phyloP scores from a whole-genome alignment of 176 grass and related monocot genomes.

The Eragrostis curvula region DNA sequence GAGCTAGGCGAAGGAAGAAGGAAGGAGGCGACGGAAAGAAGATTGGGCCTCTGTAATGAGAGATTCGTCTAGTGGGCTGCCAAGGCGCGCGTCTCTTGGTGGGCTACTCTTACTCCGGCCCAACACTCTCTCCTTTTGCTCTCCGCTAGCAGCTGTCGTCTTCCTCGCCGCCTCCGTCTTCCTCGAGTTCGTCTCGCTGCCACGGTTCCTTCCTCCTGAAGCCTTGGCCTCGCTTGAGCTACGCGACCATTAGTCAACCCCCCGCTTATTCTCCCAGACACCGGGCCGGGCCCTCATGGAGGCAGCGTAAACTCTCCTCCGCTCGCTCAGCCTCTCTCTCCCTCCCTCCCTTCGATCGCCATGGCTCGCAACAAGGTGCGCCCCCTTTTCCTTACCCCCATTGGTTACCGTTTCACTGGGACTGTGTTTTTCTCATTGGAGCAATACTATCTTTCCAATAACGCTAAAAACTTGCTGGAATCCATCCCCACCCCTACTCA shows the following conservation, averaged over 20 bases:
- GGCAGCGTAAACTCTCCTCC: not conserved
- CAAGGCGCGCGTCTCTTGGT: too few species aligned
- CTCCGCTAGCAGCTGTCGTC: not conserved
- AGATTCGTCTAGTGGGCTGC: too few species aligned
- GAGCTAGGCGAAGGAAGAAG: not conserved
- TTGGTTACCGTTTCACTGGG: not conserved
- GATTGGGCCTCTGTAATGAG: not conserved
- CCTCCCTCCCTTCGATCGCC: not conserved
- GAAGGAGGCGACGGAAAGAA: not conserved
- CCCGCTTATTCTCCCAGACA: not conserved
- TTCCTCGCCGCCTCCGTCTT: not conserved
- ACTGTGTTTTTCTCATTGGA: not conserved
- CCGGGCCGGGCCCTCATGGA: not conserved
- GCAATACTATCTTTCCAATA: not conserved
- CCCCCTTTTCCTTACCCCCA: not conserved
- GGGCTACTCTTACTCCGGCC: too few species aligned
- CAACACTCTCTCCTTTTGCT: not conserved
- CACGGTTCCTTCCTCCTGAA: not conserved
- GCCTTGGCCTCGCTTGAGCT: not conserved
- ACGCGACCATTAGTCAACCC: not conserved
- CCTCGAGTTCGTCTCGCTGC: not conserved
- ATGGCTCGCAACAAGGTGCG: constrained; percentile 58
- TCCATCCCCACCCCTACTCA: not conserved
- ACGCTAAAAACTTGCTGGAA: not conserved
- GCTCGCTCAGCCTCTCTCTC: not conserved